Evolutionary conservation across 192 early-diverging fungal species (phyloP), one percentile per base, ranked within the genome.

Genomic region (Coemansia sp.): DNA sequence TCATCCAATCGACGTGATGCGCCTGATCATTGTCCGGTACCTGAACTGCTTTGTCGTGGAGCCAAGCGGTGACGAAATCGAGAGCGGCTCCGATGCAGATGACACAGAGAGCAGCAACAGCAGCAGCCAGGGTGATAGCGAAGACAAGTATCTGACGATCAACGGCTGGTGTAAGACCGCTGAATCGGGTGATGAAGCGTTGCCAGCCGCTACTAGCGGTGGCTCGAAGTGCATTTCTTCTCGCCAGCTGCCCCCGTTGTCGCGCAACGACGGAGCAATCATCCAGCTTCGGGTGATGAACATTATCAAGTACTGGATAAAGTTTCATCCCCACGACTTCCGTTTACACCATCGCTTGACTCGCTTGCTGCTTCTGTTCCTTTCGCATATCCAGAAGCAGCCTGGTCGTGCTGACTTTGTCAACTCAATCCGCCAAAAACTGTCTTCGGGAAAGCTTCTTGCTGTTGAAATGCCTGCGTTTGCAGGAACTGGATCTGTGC

Each of bases 251-350:
- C 77, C 73, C 17, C 66, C 62, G 17, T 67, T 81, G 28, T 69
- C 62, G 30, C 66, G 73, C 22, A 81, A 76, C 58, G 73, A 77
- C 45, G 75, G 80, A 8, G 75, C 83, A 14, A 81, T 84, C 40
- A 80, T 94, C 17, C 88, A 91, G 38, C 76, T 89, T 48, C 89
- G 92, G 3, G 92, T 96, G 0, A 91, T 90, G 73, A 92, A 92
- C 73, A 88, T 92, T 4, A 78, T 96, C 69, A 96, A 94, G 73
- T 86, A 84, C 58, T 98, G 96, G 96, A 73, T 96, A 28, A 94
- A 96, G 63, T 85, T 74, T 52, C 92, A 94, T 61, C 89, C 86
- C 55, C 85, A 87, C 57, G 83, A 84, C 59, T 84, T 84, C 40
- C 64, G 71, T 22, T 51, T 81, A 28, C 78, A 81, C 60, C 72